These are phyloP conservation scores for Phytophthora hibernalis DNA, from an alignment of 352 stramenopile species.

Conservation along the genomic window DNA sequence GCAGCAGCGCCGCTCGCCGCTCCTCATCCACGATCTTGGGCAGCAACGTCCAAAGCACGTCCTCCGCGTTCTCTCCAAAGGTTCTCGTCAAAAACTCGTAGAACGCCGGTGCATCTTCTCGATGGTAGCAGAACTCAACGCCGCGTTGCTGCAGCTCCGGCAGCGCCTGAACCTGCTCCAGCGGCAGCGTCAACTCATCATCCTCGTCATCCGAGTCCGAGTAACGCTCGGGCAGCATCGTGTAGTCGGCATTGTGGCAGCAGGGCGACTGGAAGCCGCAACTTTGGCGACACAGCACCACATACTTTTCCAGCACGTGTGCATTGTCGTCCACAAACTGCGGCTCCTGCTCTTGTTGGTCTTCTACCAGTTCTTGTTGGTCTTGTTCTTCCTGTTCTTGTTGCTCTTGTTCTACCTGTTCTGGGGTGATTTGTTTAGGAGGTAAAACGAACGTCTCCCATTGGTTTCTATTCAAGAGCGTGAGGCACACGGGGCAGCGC, in stretches of 20 bases:
- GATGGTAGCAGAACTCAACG: slow-evolving; percentile 54
- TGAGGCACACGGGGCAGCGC: slow-evolving; percentile 68
- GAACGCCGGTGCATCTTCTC: slow-evolving; percentile 30
- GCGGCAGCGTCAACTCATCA: slow-evolving; percentile 15
- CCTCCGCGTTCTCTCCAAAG: slow-evolving; percentile 31
- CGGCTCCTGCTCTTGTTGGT: neutral
- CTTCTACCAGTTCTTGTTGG: slow-evolving; percentile 3
- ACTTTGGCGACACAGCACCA: slow-evolving; percentile 61
- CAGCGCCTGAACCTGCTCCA: slow-evolving; percentile 30
- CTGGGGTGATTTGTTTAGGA: neutral
- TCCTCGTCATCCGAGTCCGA: slow-evolving; percentile 15
- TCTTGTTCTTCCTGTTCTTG: slow-evolving; percentile 1
- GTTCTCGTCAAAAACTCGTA: slow-evolving; percentile 44
- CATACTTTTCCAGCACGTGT: slow-evolving; percentile 68
- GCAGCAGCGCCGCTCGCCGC: slow-evolving; percentile 54
- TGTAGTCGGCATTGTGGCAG: slow-evolving; percentile 66
- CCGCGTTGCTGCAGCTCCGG: slow-evolving; percentile 28
- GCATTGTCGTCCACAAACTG: slow-evolving; percentile 36
- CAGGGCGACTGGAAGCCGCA: slow-evolving; percentile 70
- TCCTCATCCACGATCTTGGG: slow-evolving; percentile 59
- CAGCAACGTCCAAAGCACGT: slow-evolving; percentile 44
- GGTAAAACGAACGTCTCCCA: slow-evolving; percentile 52
- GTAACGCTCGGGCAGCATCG: slow-evolving; percentile 45
- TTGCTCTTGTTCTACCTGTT: slow-evolving; percentile 1
- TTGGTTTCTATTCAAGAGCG: slow-evolving; percentile 55